Percentiles rank a stretch among this genome's conserved stretches.
phyloP scores from a whole-genome alignment of 1,284 basidiomycete species.

The Microbotryomycetes sp. region DNA sequence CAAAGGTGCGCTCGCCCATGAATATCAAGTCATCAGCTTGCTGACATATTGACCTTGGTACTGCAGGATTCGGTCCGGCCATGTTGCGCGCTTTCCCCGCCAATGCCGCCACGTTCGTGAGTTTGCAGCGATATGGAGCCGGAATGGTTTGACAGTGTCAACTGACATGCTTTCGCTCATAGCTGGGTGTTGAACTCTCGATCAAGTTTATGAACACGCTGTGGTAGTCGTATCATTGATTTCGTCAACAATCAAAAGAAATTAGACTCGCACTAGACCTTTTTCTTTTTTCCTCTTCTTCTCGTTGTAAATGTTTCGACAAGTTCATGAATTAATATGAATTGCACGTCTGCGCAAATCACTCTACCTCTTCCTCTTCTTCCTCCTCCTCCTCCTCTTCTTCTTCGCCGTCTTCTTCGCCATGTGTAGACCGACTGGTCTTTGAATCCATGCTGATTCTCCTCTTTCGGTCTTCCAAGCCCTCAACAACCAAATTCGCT shows the following conservation, averaged over 20 bases:
- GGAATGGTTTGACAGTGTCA: too few relatives aligned
- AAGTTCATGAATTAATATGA: too few relatives aligned
- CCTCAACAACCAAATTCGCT: conserved; percentile 64
- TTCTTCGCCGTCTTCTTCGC: neutral
- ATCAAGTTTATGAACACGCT: conserved; percentile 61
- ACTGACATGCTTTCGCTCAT: conserved; percentile 13
- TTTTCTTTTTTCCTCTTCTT: too few relatives aligned
- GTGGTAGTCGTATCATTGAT: conserved; percentile 50
- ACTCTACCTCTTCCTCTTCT: conserved; percentile 32
- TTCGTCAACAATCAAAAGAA: too few relatives aligned
- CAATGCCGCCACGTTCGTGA: conserved; percentile 89
- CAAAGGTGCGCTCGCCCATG: conserved; percentile 65
- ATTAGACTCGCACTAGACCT: too few relatives aligned
- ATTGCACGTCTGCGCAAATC: too few relatives aligned
- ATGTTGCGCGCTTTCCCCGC: conserved; percentile 53
- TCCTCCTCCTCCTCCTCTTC: conserved; percentile 35
- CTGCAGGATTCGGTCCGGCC: conserved; percentile 42
- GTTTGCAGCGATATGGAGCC: conserved; percentile 43
- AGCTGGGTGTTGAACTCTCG: conserved; percentile 76
- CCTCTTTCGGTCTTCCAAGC: conserved; percentile 21
- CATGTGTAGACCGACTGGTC: neutral
- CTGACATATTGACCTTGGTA: too few relatives aligned
- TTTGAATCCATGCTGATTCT: neutral
- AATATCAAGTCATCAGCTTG: too few relatives aligned
- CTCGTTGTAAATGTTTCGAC: too few relatives aligned